Base-by-base conservation (phyloP, 2,329 filamentous ascomycete genomes). In the Coleophoma cylindrospora region DNA sequence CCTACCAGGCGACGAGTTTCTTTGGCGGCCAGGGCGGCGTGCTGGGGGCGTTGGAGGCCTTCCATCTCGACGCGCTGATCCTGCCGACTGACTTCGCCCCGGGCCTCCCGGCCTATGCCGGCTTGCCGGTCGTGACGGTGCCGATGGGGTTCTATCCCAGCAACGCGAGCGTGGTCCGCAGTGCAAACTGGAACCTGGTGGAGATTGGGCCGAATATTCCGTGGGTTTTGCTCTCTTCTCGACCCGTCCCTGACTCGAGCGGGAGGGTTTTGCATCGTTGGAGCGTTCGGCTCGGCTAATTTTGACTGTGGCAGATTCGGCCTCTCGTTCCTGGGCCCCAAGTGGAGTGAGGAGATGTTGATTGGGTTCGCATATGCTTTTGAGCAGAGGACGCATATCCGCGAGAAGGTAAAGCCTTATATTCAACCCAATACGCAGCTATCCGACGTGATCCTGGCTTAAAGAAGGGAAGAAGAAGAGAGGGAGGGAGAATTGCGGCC, bases 291-390 rank as follows among this genome's bases (percentile, higher is more conserved):
- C 10, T 12, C 14, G 41, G 32, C n/a, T 43, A 45, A 49, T 19
- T 19, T 19, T 55, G 19, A 60, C 40, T 36, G 14, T 43, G 32
- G 0, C 43, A 66, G 63, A 4, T 84, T 86, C 59, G 85, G 85
- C 0, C 66, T 89, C 11, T 74, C 73, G 8, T 87, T 88, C 57
- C 68, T 86, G 43, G 86, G 83, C 0, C 65, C 66, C 3, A 74
- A 73, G 45, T 89, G 79, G 69, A 77, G 73, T 34, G 85, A 89
- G 64, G 77, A 76, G 58, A 72, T 66, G 32, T 60, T 89, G 56
- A 79, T 89, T 50, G 79, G 78, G 0, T 75, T 83, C 61, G 85
- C 83, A 7, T 87, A 84, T 70, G 83, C 81, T 4, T 87, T 81
- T 65, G 85, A 89, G 69, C 60, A 62, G 36, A 40, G 51, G 14